Evolutionary conservation across 306 rosid species (phyloP).

Genomic region (Castanea mollissima): DNA sequence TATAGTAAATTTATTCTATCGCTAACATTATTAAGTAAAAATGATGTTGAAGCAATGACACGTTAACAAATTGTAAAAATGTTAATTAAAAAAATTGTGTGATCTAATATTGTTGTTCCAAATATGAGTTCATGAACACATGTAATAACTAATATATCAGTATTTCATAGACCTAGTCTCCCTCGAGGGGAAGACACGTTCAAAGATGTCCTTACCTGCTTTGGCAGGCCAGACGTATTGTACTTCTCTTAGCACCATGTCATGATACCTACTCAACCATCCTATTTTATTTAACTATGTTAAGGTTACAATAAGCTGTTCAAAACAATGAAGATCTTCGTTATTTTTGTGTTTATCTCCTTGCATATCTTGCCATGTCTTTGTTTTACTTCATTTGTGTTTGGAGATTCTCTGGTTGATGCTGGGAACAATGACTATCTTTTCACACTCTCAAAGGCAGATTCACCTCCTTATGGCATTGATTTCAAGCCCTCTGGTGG

Average conservation of each 20-base stretch:
- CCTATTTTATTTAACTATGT: neutral
- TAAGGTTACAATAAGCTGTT: neutral
- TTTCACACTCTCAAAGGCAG: slow-evolving; percentile 51
- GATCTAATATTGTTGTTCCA: too few relatives aligned
- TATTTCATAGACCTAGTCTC: slow-evolving; percentile 10
- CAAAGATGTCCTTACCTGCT: slow-evolving; percentile 31
- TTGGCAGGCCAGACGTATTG: slow-evolving; percentile 19
- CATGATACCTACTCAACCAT: neutral
- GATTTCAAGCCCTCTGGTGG: slow-evolving; percentile 55
- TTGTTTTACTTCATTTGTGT: slow-evolving; percentile 44
- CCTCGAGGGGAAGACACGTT: slow-evolving; percentile 5
- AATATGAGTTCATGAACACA: too few relatives aligned
- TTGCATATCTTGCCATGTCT: neutral
- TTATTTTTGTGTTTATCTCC: neutral
- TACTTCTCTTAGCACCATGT: slow-evolving; percentile 16
- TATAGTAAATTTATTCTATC: too few relatives aligned
- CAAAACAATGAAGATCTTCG: slow-evolving; percentile 15
- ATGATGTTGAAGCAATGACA: too few relatives aligned
- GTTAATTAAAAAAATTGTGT: too few relatives aligned
- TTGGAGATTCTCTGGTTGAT: slow-evolving; percentile 57
- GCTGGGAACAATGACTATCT: slow-evolving; percentile 55
- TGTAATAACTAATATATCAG: too few relatives aligned
- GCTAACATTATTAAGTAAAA: too few relatives aligned
- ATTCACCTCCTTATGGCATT: slow-evolving; percentile 53
- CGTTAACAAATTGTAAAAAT: too few relatives aligned